phyloP scores from a whole-genome alignment of 192 early-diverging fungal genomes.

The Chytriomyces confervae region DNA sequence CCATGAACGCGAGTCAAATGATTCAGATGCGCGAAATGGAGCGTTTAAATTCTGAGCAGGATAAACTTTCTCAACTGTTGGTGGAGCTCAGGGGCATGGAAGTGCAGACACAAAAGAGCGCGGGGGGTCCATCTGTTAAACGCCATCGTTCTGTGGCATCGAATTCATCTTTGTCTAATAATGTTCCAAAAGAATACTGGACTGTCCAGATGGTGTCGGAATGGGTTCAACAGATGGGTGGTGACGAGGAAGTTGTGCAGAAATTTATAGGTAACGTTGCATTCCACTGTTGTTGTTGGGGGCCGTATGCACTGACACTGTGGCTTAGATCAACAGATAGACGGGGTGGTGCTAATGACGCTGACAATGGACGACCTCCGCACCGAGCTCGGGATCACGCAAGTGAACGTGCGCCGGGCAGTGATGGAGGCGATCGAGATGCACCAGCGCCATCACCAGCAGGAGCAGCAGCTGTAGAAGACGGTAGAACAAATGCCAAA shows the following conservation, averaged over 20 bases:
- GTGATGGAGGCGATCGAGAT: neutral
- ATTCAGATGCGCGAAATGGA: neutral
- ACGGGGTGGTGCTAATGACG: slow-evolving; percentile 3
- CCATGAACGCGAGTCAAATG: neutral
- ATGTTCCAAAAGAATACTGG: neutral
- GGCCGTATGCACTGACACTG: neutral
- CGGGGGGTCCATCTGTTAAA: neutral
- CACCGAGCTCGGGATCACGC: neutral
- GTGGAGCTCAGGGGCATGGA: neutral
- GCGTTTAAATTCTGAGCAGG: neutral
- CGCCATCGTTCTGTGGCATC: neutral
- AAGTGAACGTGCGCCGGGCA: neutral
- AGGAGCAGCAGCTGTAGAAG: too few relatives aligned
- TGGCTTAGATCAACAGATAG: slow-evolving; percentile 20
- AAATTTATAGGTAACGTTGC: slow-evolving; percentile 16
- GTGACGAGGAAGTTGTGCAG: neutral
- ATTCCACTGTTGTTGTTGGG: neutral
- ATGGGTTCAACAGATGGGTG: slow-evolving; percentile 18
- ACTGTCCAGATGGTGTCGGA: slow-evolving; percentile 17
- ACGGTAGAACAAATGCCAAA: too few relatives aligned
- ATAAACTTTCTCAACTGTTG: neutral
- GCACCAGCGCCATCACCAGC: too few relatives aligned
- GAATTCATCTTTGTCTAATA: neutral
- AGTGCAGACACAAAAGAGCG: neutral
- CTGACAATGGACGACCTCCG: slow-evolving; percentile 2